phyloP scores from a whole-genome alignment of 805 yeast species.

The Saturnispora mendoncae region DNA sequence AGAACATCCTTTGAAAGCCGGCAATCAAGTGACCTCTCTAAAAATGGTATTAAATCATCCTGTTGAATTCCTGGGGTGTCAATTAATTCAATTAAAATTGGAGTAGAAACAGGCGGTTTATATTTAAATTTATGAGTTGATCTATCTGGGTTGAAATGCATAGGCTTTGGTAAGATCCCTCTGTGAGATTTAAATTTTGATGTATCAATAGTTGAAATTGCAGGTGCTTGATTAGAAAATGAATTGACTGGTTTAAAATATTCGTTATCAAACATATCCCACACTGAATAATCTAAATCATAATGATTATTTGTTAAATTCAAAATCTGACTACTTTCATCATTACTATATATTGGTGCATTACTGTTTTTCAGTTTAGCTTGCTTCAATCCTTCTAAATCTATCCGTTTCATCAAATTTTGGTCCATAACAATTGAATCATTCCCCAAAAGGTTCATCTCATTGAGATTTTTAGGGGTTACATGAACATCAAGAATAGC shows the following conservation, averaged over 20 bases:
- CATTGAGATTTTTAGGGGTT: conserved; percentile 31
- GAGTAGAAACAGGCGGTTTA: conserved; percentile 44
- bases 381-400: conserved; percentile 4
- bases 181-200: neutral
- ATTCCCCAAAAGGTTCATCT: conserved; percentile 19
- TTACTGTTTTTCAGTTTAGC: neutral
- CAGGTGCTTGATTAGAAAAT: conserved; percentile 13
- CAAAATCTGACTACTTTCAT: conserved; percentile 1
- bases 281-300: conserved; percentile 22
- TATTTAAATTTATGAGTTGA: conserved; percentile 21
- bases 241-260: conserved; percentile 10
- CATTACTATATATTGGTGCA: neutral
- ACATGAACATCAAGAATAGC: conserved; percentile 41
- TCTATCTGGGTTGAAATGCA: conserved; percentile 3
- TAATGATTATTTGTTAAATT: conserved; percentile 20
- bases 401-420: conserved; percentile 8
- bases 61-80: conserved; percentile 70
- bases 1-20: conserved; percentile 51
- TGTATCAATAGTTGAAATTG: conserved; percentile 1
- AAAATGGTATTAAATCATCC: conserved; percentile 61
- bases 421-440: conserved; percentile 1
- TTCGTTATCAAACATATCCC: conserved; percentile 18
- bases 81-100: conserved; percentile 57
- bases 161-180: conserved; percentile 5
- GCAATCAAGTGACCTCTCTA: conserved; percentile 62